Evolutionary conservation across 2,329 filamentous ascomycete species (phyloP).

Genomic region (Diatrype stigma): DNA sequence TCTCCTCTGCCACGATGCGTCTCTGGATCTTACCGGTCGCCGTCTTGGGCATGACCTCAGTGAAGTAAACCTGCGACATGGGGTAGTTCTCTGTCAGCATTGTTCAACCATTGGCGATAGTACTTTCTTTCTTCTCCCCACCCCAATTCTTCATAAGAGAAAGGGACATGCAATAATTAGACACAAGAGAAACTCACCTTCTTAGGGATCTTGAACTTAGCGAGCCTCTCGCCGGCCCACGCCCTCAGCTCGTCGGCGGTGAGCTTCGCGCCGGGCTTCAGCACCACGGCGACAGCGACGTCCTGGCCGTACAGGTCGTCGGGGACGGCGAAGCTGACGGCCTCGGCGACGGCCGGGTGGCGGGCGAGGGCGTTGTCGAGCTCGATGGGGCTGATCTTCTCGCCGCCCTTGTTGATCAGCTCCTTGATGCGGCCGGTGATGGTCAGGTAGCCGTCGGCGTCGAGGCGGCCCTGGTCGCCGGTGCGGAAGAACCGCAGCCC

Average conservation of each 20-base stretch:
- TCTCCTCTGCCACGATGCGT: conserved; percentile 78
- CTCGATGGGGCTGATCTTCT: conserved; percentile 87
- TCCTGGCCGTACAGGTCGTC: conserved; percentile 84
- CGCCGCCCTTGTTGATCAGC: conserved; percentile 84
- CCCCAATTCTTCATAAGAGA: not conserved
- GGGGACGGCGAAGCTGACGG: conserved; percentile 77
- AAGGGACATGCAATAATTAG: not conserved
- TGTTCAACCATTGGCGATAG: too few relatives aligned
- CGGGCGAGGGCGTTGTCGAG: conserved; percentile 78
- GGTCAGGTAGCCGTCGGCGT: conserved; percentile 75
- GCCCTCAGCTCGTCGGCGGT: conserved; percentile 57
- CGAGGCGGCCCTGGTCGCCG: conserved; percentile 78
- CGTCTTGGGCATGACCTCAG: conserved; percentile 82
- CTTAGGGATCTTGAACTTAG: conserved; percentile 83
- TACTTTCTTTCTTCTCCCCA: too few relatives aligned
- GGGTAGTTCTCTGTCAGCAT: conserved; percentile 8
- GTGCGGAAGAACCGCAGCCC: conserved; percentile 70
- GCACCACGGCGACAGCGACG: conserved; percentile 70
- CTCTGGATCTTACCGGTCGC: conserved; percentile 89
- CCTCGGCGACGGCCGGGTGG: conserved; percentile 69
- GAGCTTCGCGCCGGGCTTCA: conserved; percentile 59
- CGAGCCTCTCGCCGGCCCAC: conserved; percentile 67
- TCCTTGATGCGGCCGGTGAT: conserved; percentile 94
- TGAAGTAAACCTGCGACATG: conserved; percentile 65
- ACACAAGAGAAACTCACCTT: conserved; percentile 54